phyloP scores from a whole-genome alignment of 177 flowering plant species.

The Tripterygium wilfordii region DNA sequence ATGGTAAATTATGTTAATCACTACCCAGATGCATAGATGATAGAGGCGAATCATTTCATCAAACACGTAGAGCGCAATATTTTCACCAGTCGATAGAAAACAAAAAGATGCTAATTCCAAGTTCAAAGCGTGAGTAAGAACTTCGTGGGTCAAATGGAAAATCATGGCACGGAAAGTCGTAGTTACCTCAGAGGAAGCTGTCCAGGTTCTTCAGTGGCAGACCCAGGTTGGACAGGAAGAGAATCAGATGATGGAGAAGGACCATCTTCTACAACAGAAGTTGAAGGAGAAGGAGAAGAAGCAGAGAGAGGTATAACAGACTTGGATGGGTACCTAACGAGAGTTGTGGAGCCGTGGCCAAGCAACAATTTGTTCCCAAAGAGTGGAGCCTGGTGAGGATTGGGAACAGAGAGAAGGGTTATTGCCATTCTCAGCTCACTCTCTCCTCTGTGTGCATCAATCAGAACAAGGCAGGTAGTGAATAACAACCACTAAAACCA shows the following conservation, averaged over 20 bases:
- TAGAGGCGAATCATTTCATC: too few relatives aligned
- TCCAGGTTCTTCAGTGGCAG: conserved; percentile 12
- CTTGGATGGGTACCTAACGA: conserved; percentile 2
- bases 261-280: conserved; percentile 18
- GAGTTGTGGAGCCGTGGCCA: not conserved
- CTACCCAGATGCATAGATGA: too few relatives aligned
- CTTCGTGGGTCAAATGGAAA: too few relatives aligned
- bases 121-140: too few relatives aligned
- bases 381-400: conserved; percentile 12
- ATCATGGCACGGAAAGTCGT: not conserved
- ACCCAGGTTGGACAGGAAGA: conserved; percentile 10
- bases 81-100: too few relatives aligned
- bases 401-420: conserved; percentile 16
- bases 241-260: conserved; percentile 17
- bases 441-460: not conserved
- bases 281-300: conserved; percentile 18
- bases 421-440: conserved; percentile 12
- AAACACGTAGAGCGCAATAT: too few relatives aligned
- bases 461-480: not conserved
- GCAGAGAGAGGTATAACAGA: conserved; percentile 6
- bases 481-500: conserved; percentile 6
- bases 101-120: too few relatives aligned
- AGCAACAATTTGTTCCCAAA: conserved; percentile 1
- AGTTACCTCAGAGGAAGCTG: conserved; percentile 20
- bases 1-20: too few relatives aligned